phyloP scores from a whole-genome alignment of 371 early-diverging fungal genomes.

The Mucor saturninus region DNA sequence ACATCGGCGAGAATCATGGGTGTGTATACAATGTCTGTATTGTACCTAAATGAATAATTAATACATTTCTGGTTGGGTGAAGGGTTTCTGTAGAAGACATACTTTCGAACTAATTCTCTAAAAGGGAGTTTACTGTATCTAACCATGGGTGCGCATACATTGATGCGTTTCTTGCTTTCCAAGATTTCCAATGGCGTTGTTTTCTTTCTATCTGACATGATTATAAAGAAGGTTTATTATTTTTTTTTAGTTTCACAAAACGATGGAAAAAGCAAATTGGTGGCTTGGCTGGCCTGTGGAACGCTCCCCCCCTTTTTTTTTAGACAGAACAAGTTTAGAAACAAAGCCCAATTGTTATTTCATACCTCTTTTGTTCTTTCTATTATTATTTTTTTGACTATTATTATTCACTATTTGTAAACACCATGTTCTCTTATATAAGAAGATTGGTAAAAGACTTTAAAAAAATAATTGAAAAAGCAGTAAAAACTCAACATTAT shows the following conservation, averaged over 20 bases:
- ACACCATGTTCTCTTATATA: not conserved
- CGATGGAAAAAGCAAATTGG: not conserved
- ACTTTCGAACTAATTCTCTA: constrained; percentile 85
- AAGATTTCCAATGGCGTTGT: constrained; percentile 47
- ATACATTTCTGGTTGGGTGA: not conserved
- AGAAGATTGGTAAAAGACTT: not conserved
- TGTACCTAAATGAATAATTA: constrained; percentile 65
- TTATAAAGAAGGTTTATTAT: not conserved
- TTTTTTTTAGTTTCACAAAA: constrained; percentile 4
- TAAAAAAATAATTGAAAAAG: not conserved
- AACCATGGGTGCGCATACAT: constrained; percentile 97
- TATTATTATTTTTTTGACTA: not conserved
- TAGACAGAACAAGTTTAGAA: too few relatives aligned
- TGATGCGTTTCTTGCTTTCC: constrained; percentile 60
- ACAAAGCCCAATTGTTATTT: constrained; percentile 2
- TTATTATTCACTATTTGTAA: not conserved
- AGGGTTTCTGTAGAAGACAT: constrained; percentile 26
- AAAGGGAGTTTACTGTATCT: constrained; percentile 95
- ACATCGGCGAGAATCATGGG: constrained; percentile 98
- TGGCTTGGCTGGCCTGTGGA: too few relatives aligned
- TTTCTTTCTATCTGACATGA: constrained; percentile 17
- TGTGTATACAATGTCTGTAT: constrained; percentile 93
- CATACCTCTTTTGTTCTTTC: not conserved
- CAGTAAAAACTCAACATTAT: not conserved
- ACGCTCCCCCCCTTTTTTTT: too few relatives aligned